Evolutionary conservation across 2,329 filamentous ascomycete species (phyloP).

Genomic region (Cladosporium sp.): DNA sequence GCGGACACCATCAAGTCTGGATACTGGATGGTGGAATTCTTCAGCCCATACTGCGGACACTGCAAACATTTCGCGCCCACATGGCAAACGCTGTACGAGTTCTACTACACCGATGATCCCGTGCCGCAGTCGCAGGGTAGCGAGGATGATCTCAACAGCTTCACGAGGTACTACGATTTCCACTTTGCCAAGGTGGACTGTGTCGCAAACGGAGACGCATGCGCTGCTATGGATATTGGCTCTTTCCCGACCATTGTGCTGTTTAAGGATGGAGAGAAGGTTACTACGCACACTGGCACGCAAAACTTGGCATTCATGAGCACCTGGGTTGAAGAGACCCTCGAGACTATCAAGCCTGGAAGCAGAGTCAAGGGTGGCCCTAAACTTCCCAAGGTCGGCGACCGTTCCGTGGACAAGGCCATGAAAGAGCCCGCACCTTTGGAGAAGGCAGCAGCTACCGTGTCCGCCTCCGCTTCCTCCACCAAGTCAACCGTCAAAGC

Average conservation of each 20-base stretch:
- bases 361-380: conserved; percentile 65
- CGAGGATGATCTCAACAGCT: conserved; percentile 57
- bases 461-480: conserved; percentile 28
- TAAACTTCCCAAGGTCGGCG: conserved; percentile 67
- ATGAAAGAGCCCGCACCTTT: conserved; percentile 26
- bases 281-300: conserved; percentile 60
- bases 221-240: conserved; percentile 59
- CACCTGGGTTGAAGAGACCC: conserved; percentile 65
- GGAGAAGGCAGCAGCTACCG: conserved; percentile 19
- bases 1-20: conserved; percentile 57
- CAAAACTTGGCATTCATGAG: conserved; percentile 65
- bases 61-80: conserved; percentile 75
- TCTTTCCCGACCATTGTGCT: conserved; percentile 74
- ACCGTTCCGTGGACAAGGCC: conserved; percentile 43
- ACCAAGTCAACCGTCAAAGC: conserved; percentile 45
- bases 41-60: conserved; percentile 56
- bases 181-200: conserved; percentile 85
- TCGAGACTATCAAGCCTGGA: conserved; percentile 76
- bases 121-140: conserved; percentile 48
- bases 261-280: conserved; percentile 70
- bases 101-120: conserved; percentile 83
- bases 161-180: conserved; percentile 81
- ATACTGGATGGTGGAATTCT: conserved; percentile 59
- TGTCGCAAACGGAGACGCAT: conserved; percentile 74
- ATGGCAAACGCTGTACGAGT: conserved; percentile 92